A percentile compares a stretch with the other conserved stretches of the same genome.
phyloP scores from a whole-genome alignment of 2,329 filamentous ascomycete genomes.

The Seiridium cupressi region DNA sequence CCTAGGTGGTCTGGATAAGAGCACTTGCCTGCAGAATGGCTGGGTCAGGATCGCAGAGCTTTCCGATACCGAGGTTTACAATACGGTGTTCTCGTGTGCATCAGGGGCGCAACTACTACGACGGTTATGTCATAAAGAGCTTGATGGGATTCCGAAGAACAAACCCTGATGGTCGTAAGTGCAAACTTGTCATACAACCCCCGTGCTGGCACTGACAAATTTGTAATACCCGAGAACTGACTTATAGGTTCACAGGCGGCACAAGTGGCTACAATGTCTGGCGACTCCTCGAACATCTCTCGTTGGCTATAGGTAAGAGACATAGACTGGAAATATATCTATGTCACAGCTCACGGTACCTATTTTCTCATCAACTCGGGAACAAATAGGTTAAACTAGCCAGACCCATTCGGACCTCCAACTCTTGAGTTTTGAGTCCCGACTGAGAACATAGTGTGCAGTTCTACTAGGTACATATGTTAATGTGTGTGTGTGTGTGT shows the following conservation, averaged over 20 bases:
- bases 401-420: conserved; percentile 39
- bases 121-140: conserved; percentile 60
- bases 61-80: conserved; percentile 37
- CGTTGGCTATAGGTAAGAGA: conserved; percentile 57
- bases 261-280: conserved; percentile 53
- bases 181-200: no score
- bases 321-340: conserved; percentile 60
- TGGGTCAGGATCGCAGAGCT: conserved; percentile 39
- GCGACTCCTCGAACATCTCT: conserved; percentile 50
- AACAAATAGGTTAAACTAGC: conserved; percentile 43
- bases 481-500: no score
- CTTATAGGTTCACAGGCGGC: conserved; percentile 53
- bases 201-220: no score
- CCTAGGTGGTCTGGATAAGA: conserved; percentile 14
- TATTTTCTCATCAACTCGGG: conserved; percentile 50
- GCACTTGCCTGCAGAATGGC: conserved; percentile 38
- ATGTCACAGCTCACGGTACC: conserved; percentile 54
- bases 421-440: conserved; percentile 58
- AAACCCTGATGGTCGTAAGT: conserved; percentile 61
- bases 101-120: no score
- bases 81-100: no score
- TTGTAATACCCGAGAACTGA: conserved; percentile 48
- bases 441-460: no score
- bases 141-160: conserved; percentile 58
- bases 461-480: no score